Evolutionary conservation across 2,329 filamentous ascomycete species (phyloP).

Genomic region (Didymella pomorum): DNA sequence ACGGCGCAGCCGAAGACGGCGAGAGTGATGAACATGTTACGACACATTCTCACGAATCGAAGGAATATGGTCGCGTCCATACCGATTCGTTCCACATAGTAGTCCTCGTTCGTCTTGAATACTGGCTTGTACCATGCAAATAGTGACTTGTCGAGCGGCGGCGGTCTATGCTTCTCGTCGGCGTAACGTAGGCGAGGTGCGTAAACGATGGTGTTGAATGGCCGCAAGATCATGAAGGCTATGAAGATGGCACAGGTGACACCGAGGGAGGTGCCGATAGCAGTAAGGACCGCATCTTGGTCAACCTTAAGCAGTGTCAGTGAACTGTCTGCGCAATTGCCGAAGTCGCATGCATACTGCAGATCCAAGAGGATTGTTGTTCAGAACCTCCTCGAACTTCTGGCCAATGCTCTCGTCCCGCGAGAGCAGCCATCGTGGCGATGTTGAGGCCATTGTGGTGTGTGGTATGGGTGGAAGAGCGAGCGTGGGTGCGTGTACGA

Average conservation of each 20-base stretch:
- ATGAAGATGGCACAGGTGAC: conserved; percentile 77
- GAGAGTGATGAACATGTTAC: conserved; percentile 83
- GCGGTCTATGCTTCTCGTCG: conserved; percentile 88
- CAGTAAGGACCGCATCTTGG: conserved; percentile 74
- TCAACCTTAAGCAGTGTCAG: conserved; percentile 57
- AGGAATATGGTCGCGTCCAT: conserved; percentile 92
- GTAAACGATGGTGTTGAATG: conserved; percentile 91
- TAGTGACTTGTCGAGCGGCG: conserved; percentile 82
- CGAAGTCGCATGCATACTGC: conserved; percentile 25
- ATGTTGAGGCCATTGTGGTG: conserved; percentile 32
- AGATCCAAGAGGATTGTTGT: conserved; percentile 40
- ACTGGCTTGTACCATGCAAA: conserved; percentile 88
- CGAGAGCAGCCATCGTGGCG: conserved; percentile 30
- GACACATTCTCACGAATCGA: conserved; percentile 87
- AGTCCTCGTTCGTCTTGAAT: conserved; percentile 76
- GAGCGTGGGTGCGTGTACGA: conserved; percentile 9
- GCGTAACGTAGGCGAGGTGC: conserved; percentile 92
- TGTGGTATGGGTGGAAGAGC: conserved; percentile 14
- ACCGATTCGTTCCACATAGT: conserved; percentile 82
- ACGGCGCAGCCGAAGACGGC: conserved; percentile 77
- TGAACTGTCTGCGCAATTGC: not conserved
- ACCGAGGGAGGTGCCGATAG: conserved; percentile 80
- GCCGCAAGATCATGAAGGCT: conserved; percentile 86
- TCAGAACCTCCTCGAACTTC: conserved; percentile 43
- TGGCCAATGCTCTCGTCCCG: conserved; percentile 41